Conservation (phyloP, 2,329 filamentous ascomycete genomes). For the Cryphonectria nitschkei region DNA sequence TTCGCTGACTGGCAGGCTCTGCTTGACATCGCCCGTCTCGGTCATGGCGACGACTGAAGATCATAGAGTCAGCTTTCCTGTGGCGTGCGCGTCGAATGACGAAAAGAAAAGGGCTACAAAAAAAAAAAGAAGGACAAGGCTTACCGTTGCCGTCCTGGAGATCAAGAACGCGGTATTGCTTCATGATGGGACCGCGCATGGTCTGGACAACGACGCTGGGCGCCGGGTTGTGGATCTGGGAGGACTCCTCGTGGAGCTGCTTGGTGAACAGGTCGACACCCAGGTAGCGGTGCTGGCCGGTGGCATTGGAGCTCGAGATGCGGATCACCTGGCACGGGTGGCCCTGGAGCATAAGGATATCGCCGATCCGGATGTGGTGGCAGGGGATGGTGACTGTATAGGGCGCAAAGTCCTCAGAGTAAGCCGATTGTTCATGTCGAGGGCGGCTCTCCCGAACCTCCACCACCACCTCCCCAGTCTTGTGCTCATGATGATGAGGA, state of each 20-base stretch:
- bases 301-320: slow-evolving; percentile 97
- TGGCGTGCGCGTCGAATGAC: not conserved
- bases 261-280: slow-evolving; percentile 99
- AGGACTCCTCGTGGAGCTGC: slow-evolving; percentile 98
- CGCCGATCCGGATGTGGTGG: slow-evolving; percentile 99
- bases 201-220: slow-evolving; percentile 98
- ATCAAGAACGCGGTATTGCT: slow-evolving; percentile 99
- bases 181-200: slow-evolving; percentile 99
- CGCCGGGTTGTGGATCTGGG: slow-evolving; percentile 94
- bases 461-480: slow-evolving; percentile 49
- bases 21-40: slow-evolving; percentile 98
- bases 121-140: slow-evolving; percentile 30
- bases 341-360: slow-evolving; percentile 98
- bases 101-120: not conserved
- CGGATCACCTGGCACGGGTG: slow-evolving; percentile 99
- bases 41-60: slow-evolving; percentile 88
- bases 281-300: slow-evolving; percentile 98
- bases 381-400: slow-evolving; percentile 98
- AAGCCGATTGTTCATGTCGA: slow-evolving; percentile 35
- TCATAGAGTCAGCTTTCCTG: slow-evolving; percentile 16
- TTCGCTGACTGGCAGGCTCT: slow-evolving; percentile 88
- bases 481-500: slow-evolving; percentile 34
- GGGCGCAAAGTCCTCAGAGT: slow-evolving; percentile 46
- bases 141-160: slow-evolving; percentile 78
- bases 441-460: slow-evolving; percentile 51